phyloP scores from a whole-genome alignment of 2,329 filamentous ascomycete genomes.

The Aureobasidium pullulans region DNA sequence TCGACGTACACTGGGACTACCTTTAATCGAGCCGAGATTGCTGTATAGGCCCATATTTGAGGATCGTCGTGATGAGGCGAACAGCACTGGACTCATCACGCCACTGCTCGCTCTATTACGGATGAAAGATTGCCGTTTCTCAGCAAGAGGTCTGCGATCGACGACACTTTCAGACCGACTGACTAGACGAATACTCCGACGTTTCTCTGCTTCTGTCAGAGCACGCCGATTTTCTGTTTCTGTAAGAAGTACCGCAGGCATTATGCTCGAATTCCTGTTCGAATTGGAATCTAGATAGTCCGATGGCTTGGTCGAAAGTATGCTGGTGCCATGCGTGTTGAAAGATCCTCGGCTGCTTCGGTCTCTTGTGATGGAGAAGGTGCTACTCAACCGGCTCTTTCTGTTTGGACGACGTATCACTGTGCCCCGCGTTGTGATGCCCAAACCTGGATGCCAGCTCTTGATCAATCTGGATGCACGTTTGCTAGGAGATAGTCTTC shows the following conservation, averaged over 20 bases:
- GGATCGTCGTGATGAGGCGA: constrained; percentile 24
- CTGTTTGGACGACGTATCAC: constrained; percentile 24
- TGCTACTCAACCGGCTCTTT: constrained; percentile 19
- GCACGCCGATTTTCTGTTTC: constrained; percentile 10
- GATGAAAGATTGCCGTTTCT: constrained; percentile 37
- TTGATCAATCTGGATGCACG: constrained; percentile 22
- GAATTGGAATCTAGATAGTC: constrained; percentile 30
- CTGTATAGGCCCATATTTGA: constrained; percentile 3
- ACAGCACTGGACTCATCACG: constrained; percentile 30
- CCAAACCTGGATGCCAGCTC: constrained; percentile 12
- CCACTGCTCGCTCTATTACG: constrained; percentile 33
- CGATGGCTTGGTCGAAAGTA: constrained; percentile 32
- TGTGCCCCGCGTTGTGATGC: constrained; percentile 16
- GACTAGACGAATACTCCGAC: constrained; percentile 35
- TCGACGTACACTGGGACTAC: neutral
- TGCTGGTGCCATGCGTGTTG: constrained; percentile 32
- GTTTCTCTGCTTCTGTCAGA: constrained; percentile 28
- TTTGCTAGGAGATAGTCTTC: constrained; percentile 24
- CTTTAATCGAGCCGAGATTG: neutral
- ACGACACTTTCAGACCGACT: constrained; percentile 28
- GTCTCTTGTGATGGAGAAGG: constrained; percentile 22
- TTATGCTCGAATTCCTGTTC: constrained; percentile 20
- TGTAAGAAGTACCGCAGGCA: constrained; percentile 10
- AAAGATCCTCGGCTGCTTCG: constrained; percentile 31
- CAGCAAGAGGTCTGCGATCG: constrained; percentile 32